These are phyloP conservation scores for Yamadazyma kitorensis DNA, from an alignment of 805 yeast genomes.

Conservation along the genomic window DNA sequence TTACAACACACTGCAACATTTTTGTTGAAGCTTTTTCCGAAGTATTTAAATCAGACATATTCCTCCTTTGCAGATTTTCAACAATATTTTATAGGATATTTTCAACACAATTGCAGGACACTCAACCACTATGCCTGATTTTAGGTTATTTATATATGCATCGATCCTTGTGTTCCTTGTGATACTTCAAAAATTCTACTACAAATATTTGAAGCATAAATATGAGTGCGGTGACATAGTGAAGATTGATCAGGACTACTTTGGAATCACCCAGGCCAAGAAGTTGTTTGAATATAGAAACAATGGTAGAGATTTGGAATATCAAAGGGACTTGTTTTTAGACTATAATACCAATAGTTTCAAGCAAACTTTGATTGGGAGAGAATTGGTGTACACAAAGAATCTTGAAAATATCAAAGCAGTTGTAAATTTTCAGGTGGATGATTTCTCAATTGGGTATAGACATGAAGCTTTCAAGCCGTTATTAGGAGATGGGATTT, in stretches of 20 bases:
- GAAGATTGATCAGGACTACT: constrained; percentile 9
- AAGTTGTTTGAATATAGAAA: constrained; percentile 9
- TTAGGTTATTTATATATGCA: no score
- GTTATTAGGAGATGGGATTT: constrained; percentile 36
- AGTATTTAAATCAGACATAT: no score
- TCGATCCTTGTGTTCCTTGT: no score
- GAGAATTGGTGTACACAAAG: constrained; percentile 22
- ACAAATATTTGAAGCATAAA: background rate
- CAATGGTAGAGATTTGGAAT: constrained; percentile 10
- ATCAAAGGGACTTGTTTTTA: constrained; percentile 8
- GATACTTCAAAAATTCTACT: constrained; percentile 2
- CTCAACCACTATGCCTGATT: no score
- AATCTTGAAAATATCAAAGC: constrained; percentile 39
- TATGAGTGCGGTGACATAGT: constrained; percentile 9
- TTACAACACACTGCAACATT: no score
- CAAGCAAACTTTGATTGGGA: constrained; percentile 15
- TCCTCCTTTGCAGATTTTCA: no score
- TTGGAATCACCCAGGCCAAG: constrained; percentile 9
- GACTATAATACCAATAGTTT: constrained; percentile 17
- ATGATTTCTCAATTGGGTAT: constrained; percentile 32
- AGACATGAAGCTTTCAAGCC: constrained; percentile 29
- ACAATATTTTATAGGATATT: no score
- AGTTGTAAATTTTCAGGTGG: constrained; percentile 32
- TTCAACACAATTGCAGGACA: no score
- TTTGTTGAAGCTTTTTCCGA: no score